Evolutionary conservation across 1,139 yeast species (phyloP).

Genomic region (Yamadazyma kanchanaburiensis): DNA sequence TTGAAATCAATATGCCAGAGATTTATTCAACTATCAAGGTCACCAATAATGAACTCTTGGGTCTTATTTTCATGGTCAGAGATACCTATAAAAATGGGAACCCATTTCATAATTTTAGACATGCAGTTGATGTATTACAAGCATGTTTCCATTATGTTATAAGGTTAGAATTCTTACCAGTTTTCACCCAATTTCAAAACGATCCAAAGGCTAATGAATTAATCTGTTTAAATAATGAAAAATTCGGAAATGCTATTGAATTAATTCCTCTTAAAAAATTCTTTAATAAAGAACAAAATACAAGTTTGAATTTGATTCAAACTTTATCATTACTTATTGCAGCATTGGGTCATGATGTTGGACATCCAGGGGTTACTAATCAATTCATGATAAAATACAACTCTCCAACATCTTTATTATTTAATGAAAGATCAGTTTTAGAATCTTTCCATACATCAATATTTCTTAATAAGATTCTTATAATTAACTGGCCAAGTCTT

Average conservation of each 20-base stretch:
- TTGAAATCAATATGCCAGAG: constrained; percentile 16
- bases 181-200: constrained; percentile 31
- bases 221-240: constrained; percentile 11
- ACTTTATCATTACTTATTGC: constrained; percentile 65
- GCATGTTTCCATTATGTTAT: constrained; percentile 71
- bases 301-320: constrained; percentile 42
- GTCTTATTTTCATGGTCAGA: constrained; percentile 62
- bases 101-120: constrained; percentile 92
- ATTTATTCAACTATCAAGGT: constrained; percentile 17
- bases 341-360: constrained; percentile 92
- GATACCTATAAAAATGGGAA: constrained; percentile 80
- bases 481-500: constrained; percentile 61
- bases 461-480: constrained; percentile 55
- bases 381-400: constrained; percentile 58
- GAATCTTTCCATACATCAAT: constrained; percentile 84
- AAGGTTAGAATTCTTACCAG: constrained; percentile 45
- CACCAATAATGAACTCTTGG: constrained; percentile 43
- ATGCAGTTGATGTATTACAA: constrained; percentile 93
- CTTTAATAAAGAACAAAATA: constrained; percentile 2
- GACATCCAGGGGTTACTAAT: constrained; percentile 94
- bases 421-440: constrained; percentile 65
- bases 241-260: constrained; percentile 15
- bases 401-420: constrained; percentile 66
- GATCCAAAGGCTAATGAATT: constrained; percentile 29
- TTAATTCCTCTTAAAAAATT: constrained; percentile 12